phyloP scores from a whole-genome alignment of 306 rosid genomes.

The Trifolium dubium region DNA sequence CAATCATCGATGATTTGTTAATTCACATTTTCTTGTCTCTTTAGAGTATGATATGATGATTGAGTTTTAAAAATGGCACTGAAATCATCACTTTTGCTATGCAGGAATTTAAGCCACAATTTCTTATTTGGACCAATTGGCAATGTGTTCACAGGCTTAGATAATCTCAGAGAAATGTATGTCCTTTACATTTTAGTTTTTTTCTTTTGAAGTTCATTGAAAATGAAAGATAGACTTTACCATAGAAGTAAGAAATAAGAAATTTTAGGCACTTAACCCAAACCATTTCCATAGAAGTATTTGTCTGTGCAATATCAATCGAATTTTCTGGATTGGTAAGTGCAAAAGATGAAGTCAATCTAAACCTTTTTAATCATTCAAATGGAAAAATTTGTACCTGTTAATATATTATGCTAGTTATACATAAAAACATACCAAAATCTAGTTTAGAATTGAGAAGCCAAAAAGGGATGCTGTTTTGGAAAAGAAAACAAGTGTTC shows the following conservation, averaged over 20 bases:
- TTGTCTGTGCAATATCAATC: conserved; percentile 1
- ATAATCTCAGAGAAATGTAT: conserved; percentile 82
- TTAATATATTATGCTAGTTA: background rate
- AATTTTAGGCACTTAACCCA: conserved; percentile 17
- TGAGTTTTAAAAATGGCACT: conserved; percentile 31
- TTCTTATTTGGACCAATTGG: conserved; percentile 81
- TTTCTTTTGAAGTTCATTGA: conserved; percentile 31
- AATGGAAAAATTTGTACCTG: conserved; percentile 3
- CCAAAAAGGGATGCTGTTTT: background rate
- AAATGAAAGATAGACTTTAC: conserved; percentile 26
- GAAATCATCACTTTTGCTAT: conserved; percentile 35
- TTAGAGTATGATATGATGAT: conserved; percentile 2
- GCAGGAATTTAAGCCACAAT: conserved; percentile 95
- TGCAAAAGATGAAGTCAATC: background rate
- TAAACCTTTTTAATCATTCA: conserved; percentile 21
- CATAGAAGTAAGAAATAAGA: conserved; percentile 2
- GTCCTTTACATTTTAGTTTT: conserved; percentile 43
- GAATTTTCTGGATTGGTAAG: background rate
- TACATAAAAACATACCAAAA: background rate
- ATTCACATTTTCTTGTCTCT: background rate
- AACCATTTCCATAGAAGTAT: conserved; percentile 1
- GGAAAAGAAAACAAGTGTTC: background rate
- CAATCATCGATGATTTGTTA: background rate
- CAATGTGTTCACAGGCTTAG: conserved; percentile 73
- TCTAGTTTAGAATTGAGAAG: conserved; percentile 12